Base-by-base conservation (phyloP, 2,329 filamentous ascomycete genomes). In the Didymosphaeria variabile region DNA sequence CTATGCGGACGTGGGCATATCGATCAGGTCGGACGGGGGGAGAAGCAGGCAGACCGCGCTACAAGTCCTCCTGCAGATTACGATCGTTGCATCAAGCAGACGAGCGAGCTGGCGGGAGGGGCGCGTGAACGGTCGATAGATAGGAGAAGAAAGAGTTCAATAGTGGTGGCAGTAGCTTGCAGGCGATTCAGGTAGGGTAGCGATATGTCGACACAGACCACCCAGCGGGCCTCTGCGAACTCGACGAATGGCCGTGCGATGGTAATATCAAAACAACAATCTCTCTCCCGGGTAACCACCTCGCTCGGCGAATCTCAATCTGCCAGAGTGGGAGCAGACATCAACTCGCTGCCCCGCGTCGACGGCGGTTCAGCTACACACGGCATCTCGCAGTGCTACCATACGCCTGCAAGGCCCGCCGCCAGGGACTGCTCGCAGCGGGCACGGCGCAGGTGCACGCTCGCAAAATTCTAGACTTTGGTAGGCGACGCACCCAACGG, bases 1-100 rank as follows among this genome's bases (percentile, higher is more conserved):
- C 69, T 73, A 73, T 62, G 69, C 57, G 66, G 55, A 59, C 59
- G 67, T 61, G 67, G 54, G 69, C 68, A 72, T 72, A 12, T 67
- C 69, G 67, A 65, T 45, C 42, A 62, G 44, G 53, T 51, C 55
- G 58, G 44, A 64, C 54, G 59, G 55, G 46, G 65, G 63, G 38
- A 40, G 55, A 60, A 53, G 57, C 47, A 54, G 31, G 51, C 38
- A 60, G 57, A 53, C 19, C 32, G 59, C 60, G 57, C 54, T 36
- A 62, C 53, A 58, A 42, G 47, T 51, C 45, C 21, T 42, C 51
- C 12, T 6, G 42, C 50, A 42, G 44, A 46, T 58, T 55, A 62
- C 58, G 58, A 55, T 57, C 23, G 53, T 51, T 61, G 67, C 58
- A 59, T 64, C 62, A 58, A 63, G 59, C 56, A 62, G 59, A 52